Evolutionary conservation across 345 rosid species (phyloP), one percentile per base, ranked within the genome.

Genomic region (Hevea brasiliensis): DNA sequence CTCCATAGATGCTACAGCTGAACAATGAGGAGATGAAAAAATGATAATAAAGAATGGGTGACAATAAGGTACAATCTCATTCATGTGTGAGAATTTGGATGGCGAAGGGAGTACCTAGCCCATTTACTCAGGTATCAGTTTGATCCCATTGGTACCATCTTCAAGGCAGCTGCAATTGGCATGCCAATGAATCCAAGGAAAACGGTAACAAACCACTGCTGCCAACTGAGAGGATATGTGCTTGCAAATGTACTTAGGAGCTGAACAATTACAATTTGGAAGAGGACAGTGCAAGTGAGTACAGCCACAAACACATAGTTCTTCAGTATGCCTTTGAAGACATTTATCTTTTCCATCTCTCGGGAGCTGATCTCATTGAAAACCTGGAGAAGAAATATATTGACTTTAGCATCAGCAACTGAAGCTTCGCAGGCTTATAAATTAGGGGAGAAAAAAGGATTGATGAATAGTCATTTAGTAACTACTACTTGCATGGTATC

Each of bases 121-220:
- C 23, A 65, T 55, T 14, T 57, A 40, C 47, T 24, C 35, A 64
- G 65, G 50, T 65, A 64, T 80, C 79, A 89, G 76, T 61, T 76
- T 21, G 86, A 80, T 26, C 87, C 88, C 41, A 89, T 89, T 0
- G 90, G 93, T 2, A 92, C 85, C 91, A 88, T 81, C 81, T 94
- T 94, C 73, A 92, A 64, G 71, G 84, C 88, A 59, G 97, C 97
- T 27, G 97, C 89, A 44, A 94, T 82, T 42, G 98, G 98, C 98
- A 94, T 92, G 61, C 97, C 97, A 18, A 94, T 91, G 85, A 94
- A 90, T 47, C 98, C 98, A 8, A 94, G 84, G 59, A 85, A 65
- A 41, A 94, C 54, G 60, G 89, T 87, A 47, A 86, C 85, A 24
- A 92, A 79, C 98, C 98, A 94, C 73, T 90, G 98, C 63, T 70